phyloP scores from a whole-genome alignment of 2,329 filamentous ascomycete species.

The Bipolaris bicolor region DNA sequence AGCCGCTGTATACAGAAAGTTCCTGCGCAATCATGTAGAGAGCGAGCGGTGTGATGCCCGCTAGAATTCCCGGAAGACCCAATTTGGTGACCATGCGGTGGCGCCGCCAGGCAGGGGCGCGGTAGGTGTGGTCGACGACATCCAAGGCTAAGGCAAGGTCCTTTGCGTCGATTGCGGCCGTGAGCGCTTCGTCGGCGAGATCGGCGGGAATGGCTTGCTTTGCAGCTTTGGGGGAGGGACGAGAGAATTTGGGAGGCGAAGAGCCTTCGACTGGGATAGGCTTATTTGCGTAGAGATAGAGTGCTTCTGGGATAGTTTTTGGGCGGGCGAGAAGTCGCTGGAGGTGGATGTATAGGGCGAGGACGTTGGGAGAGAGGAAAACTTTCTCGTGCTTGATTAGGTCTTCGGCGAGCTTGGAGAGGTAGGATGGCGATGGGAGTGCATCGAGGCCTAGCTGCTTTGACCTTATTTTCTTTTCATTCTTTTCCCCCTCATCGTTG shows the following conservation, averaged over 20 bases:
- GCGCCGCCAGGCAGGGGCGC: slow-evolving; percentile 68
- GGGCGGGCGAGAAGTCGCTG: slow-evolving; percentile 76
- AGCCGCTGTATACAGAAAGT: slow-evolving; percentile 69
- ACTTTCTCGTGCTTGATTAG: slow-evolving; percentile 77
- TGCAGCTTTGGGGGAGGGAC: slow-evolving; percentile 70
- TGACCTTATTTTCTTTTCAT: slow-evolving; percentile 11
- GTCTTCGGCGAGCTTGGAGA: slow-evolving; percentile 66
- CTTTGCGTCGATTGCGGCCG: slow-evolving; percentile 78
- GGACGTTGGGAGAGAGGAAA: slow-evolving; percentile 75
- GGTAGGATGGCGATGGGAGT: slow-evolving; percentile 42
- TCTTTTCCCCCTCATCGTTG: slow-evolving; percentile 24
- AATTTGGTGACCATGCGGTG: slow-evolving; percentile 71
- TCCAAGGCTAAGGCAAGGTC: slow-evolving; percentile 79
- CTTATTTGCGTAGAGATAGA: slow-evolving; percentile 84
- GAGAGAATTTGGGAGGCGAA: slow-evolving; percentile 50
- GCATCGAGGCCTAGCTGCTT: slow-evolving; percentile 26
- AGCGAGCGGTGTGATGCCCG: slow-evolving; percentile 67
- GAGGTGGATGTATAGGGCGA: slow-evolving; percentile 76
- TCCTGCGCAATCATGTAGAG: slow-evolving; percentile 74
- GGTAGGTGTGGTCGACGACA: slow-evolving; percentile 73
- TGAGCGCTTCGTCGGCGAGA: slow-evolving; percentile 75
- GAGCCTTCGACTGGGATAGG: slow-evolving; percentile 69
- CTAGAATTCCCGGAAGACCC: slow-evolving; percentile 63
- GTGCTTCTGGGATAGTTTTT: slow-evolving; percentile 77
- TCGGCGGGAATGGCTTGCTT: slow-evolving; percentile 74